Base-by-base conservation (phyloP, 768 basidiomycete genomes). In the Russula ochroleuca region DNA sequence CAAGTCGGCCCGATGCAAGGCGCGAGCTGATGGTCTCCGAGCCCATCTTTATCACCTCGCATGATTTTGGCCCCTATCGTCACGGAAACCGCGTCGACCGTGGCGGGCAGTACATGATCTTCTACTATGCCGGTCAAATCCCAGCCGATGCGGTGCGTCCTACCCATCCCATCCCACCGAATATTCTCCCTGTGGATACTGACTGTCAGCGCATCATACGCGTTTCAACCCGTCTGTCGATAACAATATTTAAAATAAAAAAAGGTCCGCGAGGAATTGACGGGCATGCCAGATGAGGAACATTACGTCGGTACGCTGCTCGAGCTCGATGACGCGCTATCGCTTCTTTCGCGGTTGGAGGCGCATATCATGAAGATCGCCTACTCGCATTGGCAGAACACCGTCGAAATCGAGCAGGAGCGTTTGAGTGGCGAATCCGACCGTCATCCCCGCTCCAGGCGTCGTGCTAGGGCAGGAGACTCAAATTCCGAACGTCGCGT, bases 211-310 rank as follows among this genome's bases (percentile, higher is more conserved):
- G 5, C 28, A 28, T 28, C 28, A 45, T 47, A n/a, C 45, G 10
- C 15, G 13, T 48, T 6, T 25, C 5, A 25, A 9, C 11, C n/a
- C 3, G 28, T 41, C 14, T 28, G 28, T 28, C 28, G 28, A 28
- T 28, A 5, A 28, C 28, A 5, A 28, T n/a, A n/a, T n/a, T 28
- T 28, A 2, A 28, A 28, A 28, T 35, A 21, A 13, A n/a, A 38
- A 47, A 43, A 85, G 83, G 75, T 79, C 6, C 76, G 73, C 15
- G 76, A 83, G 25, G 67, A 71, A 37, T 77, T 78, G 17, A 86
- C 85, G 14, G 80, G 81, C 9, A 86, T 85, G 84, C 72, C 79
- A 0, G 77, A 86, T 68, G 86, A 87, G 69, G 71, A 78, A 64
- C 69, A 76, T 53, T 87, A 79, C 70, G 65, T 72, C 43, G 75